These are phyloP conservation scores for Pestalotiopsis sp. DNA, from an alignment of 2,329 filamentous ascomycete species.

Conservation along the genomic window DNA sequence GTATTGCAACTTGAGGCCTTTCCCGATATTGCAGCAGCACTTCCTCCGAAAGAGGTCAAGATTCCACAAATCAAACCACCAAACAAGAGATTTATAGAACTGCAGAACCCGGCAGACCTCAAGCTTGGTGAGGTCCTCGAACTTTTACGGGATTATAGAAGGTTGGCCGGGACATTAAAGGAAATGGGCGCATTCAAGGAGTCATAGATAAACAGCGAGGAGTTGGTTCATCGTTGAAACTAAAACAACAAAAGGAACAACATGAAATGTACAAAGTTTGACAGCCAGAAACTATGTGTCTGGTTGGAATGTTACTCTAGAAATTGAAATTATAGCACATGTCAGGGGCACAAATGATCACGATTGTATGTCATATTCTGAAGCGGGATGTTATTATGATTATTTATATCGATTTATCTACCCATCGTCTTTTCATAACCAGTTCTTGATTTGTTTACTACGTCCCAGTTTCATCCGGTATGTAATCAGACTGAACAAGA, in stretches of 20 bases:
- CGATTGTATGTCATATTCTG: background rate
- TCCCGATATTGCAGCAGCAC: conserved; percentile 57
- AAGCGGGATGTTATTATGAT: background rate
- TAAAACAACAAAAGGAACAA: background rate
- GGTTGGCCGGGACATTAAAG: conserved; percentile 67
- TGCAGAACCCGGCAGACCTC: conserved; percentile 71
- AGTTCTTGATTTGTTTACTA: too few relatives aligned
- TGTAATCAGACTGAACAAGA: background rate
- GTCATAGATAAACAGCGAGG: conserved; percentile 23
- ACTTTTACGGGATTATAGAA: conserved; percentile 73
- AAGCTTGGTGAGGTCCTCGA: conserved; percentile 74
- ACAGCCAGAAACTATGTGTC: background rate
- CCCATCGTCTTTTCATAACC: background rate
- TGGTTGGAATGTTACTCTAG: background rate
- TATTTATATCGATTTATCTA: background rate
- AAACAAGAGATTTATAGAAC: conserved; percentile 72
- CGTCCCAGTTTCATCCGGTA: too few relatives aligned
- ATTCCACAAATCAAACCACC: conserved; percentile 63
- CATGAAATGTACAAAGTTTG: background rate
- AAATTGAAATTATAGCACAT: too few relatives aligned
- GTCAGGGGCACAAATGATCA: too few relatives aligned
- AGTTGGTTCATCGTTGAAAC: background rate
- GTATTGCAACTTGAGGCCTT: conserved; percentile 49
- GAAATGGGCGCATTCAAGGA: conserved; percentile 63
- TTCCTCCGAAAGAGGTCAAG: conserved; percentile 55